Evolutionary conservation across 1,139 yeast species (phyloP).

Genomic region (Diutina neorugosa): DNA sequence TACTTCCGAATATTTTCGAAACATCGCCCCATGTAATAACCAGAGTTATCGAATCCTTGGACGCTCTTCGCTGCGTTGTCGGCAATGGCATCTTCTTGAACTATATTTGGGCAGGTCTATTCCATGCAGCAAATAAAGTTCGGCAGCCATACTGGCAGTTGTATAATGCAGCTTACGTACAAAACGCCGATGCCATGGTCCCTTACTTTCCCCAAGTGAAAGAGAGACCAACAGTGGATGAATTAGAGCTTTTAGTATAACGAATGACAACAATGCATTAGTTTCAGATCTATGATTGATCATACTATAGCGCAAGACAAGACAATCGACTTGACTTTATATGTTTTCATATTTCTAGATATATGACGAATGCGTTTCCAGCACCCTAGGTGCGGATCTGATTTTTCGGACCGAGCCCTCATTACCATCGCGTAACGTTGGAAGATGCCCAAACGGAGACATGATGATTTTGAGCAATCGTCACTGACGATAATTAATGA

Average conservation of each 20-base stretch:
- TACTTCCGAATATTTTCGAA: constrained; percentile 80
- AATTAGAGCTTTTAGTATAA: constrained; percentile 5
- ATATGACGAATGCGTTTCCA: background rate
- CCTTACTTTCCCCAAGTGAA: constrained; percentile 34
- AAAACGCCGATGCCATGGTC: constrained; percentile 62
- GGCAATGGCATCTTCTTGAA: constrained; percentile 70
- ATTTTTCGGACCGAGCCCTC: constrained; percentile 13
- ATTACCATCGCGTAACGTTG: constrained; percentile 5
- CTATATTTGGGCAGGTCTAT: constrained; percentile 79
- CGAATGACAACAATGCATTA: too few relatives aligned
- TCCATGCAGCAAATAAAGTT: constrained; percentile 88
- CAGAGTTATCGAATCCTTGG: constrained; percentile 72
- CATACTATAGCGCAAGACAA: too few relatives aligned
- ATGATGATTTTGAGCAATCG: background rate
- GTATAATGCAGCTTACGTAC: constrained; percentile 67
- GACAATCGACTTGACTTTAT: too few relatives aligned
- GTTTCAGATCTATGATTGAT: too few relatives aligned
- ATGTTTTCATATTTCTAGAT: background rate
- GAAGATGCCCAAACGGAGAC: background rate
- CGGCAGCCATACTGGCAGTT: constrained; percentile 78
- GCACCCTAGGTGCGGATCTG: background rate
- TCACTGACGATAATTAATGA: background rate
- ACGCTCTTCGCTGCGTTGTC: constrained; percentile 56
- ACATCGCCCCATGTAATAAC: constrained; percentile 91
- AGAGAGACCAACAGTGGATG: constrained; percentile 7